Base-by-base conservation (phyloP, 306 rosid genomes). In the Purshia tridentata region DNA sequence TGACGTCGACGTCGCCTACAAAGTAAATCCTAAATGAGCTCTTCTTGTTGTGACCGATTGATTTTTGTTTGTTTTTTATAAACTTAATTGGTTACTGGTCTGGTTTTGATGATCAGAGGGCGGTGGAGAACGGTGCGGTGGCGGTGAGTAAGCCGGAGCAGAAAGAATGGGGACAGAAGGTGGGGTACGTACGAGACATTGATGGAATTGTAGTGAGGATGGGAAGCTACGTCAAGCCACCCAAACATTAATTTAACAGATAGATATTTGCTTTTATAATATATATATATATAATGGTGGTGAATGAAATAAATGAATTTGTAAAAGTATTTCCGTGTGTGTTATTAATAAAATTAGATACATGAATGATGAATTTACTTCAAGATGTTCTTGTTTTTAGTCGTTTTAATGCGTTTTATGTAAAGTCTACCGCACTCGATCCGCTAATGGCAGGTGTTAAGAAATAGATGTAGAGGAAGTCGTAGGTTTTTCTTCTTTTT, bases 81-180 rank as follows among this genome's bases (percentile, higher is more conserved):
- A 19, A n/a, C 59, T 47, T 8, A 22, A 18, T 61, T 48, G 41
- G 14, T 11, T 15, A 2, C 29, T 55, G 22, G n/a, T n/a, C n/a
- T n/a, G 14, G 13, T 35, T 39, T 13, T 37, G 14, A 29, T 84
- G 16, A 63, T 9, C 82, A 94, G 96, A 60, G 81, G 71, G 98
- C 98, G 67, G 91, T 94, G 86, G 90, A 91, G 82, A 88, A 84
- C 14, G 96, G 96, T 2, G 98, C 92, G 8, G 88, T 76, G 86
- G 42, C 84, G 48, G 91, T 91, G 85, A 88, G 91, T 58, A 65
- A 75, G 81, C 98, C 96, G 3, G 92, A 88, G 74, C 19, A 45
- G 9, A 91, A 88, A 74, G 97, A 91, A 73, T 88, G 95, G 98
- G 93, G 89, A 0, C 98, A 91, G 83, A 94, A 81, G 79, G 96